A percentile compares a stretch with the other conserved stretches of the same genome.
Conservation (phyloP, 257 asterid genomes). For the Solanum corneliomulleri region DNA sequence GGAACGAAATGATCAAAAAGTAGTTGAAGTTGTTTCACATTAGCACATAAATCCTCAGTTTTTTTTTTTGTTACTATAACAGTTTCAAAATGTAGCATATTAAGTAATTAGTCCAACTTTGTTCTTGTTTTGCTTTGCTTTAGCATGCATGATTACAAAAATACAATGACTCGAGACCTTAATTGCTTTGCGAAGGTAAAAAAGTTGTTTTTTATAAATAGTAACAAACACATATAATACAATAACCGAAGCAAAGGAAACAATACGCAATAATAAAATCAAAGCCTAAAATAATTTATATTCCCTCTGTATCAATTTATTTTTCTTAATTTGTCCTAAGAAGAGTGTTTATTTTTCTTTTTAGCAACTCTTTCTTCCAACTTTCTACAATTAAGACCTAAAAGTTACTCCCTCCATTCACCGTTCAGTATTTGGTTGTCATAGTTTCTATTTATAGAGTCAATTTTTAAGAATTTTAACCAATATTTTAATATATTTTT, state of each 20-base stretch:
- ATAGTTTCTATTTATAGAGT: too few relatives aligned
- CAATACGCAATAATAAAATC: too few relatives aligned
- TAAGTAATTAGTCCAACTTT: not conserved
- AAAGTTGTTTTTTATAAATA: rapidly evolving
- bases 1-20: not conserved
- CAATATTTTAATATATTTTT: too few relatives aligned
- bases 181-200: not conserved
- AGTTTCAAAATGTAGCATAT: not conserved
- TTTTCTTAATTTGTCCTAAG: not conserved
- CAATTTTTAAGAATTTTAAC: rapidly evolving
- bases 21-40: not conserved
- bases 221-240: not conserved
- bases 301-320: too few relatives aligned
- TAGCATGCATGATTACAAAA: not conserved
- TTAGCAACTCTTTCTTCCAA: too few relatives aligned
- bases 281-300: not conserved
- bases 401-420: too few relatives aligned
- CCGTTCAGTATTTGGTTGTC: too few relatives aligned
- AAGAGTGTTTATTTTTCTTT: not conserved
- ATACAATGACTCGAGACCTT: too few relatives aligned
- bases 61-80: not conserved
- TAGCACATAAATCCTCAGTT: not conserved
- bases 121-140: not conserved
- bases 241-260: not conserved
- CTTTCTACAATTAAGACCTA: too few relatives aligned